phyloP scores from a whole-genome alignment of 176 grass and related monocot genomes.

The Cocos nucifera region DNA sequence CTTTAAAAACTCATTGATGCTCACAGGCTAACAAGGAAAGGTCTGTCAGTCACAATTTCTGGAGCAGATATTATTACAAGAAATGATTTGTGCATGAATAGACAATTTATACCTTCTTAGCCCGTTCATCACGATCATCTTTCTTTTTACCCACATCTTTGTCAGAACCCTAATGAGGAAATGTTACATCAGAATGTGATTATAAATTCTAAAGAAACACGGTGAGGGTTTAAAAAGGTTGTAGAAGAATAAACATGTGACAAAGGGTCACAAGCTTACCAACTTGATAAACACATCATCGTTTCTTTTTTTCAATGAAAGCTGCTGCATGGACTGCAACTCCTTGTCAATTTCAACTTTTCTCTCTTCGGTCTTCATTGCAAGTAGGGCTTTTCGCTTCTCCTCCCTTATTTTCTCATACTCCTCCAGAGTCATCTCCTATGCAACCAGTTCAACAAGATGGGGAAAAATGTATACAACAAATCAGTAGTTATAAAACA shows the following conservation, averaged over 20 bases:
- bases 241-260: not conserved
- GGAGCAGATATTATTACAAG: no score
- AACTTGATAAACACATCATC: conserved; percentile 68
- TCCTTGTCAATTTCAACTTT: conserved; percentile 73
- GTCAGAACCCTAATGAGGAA: conserved; percentile 46
- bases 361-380: conserved; percentile 55
- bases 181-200: no score
- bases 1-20: conserved; percentile 82
- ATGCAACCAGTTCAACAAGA: not conserved
- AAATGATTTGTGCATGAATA: no score
- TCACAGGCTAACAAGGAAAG: conserved; percentile 35
- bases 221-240: no score
- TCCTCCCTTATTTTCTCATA: conserved; percentile 83
- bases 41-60: not conserved
- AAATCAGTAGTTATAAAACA: no score
- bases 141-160: conserved; percentile 68
- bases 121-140: conserved; percentile 50
- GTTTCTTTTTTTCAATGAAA: conserved; percentile 43
- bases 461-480: no score
- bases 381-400: conserved; percentile 62
- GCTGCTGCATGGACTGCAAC: conserved; percentile 54
- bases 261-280: conserved; percentile 14
- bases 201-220: no score
- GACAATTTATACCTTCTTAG: conserved; percentile 39
- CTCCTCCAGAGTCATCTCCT: conserved; percentile 91